Evolutionary conservation across 129 eudicot genomes (phyloP).

Genomic region (Heracleum sosnowskyi): DNA sequence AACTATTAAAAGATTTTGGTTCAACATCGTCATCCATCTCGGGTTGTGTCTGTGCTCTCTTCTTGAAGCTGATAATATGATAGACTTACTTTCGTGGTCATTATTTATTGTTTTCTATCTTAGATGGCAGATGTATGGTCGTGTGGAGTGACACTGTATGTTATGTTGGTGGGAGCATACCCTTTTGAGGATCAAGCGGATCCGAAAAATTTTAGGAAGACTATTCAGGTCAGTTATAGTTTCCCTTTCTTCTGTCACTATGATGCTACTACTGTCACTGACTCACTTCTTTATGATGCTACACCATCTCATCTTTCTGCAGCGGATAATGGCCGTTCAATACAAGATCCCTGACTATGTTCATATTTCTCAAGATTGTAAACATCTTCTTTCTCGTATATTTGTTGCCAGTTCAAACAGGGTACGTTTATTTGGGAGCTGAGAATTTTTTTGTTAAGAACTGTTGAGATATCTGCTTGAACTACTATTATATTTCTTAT

Average conservation of each 20-base stretch:
- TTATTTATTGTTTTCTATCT: constrained; percentile 13
- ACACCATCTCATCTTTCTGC: constrained; percentile 7
- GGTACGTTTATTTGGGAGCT: constrained; percentile 39
- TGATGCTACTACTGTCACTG: not conserved
- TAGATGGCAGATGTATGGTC: constrained; percentile 99
- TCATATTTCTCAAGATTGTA: constrained; percentile 91
- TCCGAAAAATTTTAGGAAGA: constrained; percentile 92
- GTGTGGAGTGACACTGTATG: constrained; percentile 96
- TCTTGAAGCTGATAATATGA: not conserved
- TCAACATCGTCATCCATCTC: not conserved
- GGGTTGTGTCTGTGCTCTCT: not conserved
- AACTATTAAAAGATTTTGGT: not conserved
- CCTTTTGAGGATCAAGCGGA: constrained; percentile 98
- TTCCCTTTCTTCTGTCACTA: not conserved
- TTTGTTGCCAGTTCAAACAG: constrained; percentile 68
- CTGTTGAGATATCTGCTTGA: not conserved
- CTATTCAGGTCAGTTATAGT: constrained; percentile 52
- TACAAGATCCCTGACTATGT: constrained; percentile 95
- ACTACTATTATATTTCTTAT: not conserved
- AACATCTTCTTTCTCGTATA: constrained; percentile 89
- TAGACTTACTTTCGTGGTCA: not conserved
- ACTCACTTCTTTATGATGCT: constrained; percentile 8
- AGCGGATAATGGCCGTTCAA: constrained; percentile 83
- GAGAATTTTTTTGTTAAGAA: not conserved
- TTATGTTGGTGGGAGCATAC: constrained; percentile 96